Evolutionary conservation across 352 stramenopile genomes (phyloP), one percentile per base, ranked within the genome.

Genomic region (Peronosclerospora sorghi): DNA sequence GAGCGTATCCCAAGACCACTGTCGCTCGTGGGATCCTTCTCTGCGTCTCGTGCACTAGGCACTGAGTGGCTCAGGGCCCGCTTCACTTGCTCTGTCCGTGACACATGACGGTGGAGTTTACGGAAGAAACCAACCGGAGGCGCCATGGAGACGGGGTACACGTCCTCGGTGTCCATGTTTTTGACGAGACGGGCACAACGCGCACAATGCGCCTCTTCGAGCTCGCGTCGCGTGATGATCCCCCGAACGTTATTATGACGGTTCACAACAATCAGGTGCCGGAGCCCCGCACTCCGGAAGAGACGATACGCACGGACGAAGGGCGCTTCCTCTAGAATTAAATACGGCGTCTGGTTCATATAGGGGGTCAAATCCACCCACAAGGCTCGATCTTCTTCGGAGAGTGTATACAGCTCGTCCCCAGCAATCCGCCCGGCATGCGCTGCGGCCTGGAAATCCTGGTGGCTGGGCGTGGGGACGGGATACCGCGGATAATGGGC

Each of bases 331-430:
- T 97, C 88, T 44, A 98, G 95, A 23, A 98, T 90, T 32, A 92
- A 83, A 48, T 97, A 97, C 40, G 95, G 92, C 27, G 93, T 96
- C 41, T 95, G 94, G 73, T 98, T 98, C 43, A 97, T 96, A 67
- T 98, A 98, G 1, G 95, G 95, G 34, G 94, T 85, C 20, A 98
- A 67, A 56, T 98, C 92, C 24, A 98, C 70, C 83, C 87, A 97
- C 41, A 90, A 68, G 23, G 84, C 83, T 7, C 92, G 64, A 42
- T 98, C 89, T 38, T 84, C 78, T 19, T 83, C 64, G 12, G 58
- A 62, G 10, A 93, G 43, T 10, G 68, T 81, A 40, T 84, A 84
- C 14, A 79, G 32, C 19, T 65, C 36, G 21, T 63, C 61, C 6
- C 71, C 57, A 14, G 62, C 50, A 8, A 68, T 49, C 4, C 53